A percentile compares a stretch with the other conserved stretches of the same genome.
Evolutionary conservation across 345 rosid genomes (phyloP).

Genomic region (Clarkia xantiana): DNA sequence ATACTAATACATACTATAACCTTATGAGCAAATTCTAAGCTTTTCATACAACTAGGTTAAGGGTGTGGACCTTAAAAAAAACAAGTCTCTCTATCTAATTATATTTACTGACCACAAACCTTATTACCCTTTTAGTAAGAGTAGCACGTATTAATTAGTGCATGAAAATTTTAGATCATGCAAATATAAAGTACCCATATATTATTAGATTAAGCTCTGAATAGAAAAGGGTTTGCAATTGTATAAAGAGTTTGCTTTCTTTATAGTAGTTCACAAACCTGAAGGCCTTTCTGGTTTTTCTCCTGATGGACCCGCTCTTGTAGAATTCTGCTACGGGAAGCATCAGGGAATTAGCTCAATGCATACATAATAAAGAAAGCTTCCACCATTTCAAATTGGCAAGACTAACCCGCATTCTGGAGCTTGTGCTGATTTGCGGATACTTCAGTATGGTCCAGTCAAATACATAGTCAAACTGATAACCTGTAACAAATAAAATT

Average conservation of each 20-base stretch:
- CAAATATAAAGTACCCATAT: not conserved
- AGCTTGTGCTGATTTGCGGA: constrained; percentile 32
- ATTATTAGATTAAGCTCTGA: too few relatives aligned
- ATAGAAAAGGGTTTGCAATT: too few relatives aligned
- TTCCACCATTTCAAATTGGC: not conserved
- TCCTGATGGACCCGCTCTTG: constrained; percentile 22
- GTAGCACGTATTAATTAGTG: too few relatives aligned
- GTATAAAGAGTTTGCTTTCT: not conserved
- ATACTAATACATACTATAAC: constrained; percentile 34
- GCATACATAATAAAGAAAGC: not conserved
- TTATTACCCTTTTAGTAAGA: too few relatives aligned
- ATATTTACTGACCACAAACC: too few relatives aligned
- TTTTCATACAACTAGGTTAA: constrained; percentile 11
- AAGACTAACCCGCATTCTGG: constrained; percentile 30
- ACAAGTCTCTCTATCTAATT: too few relatives aligned
- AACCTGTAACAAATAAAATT: constrained; percentile 18
- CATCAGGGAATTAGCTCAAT: not conserved
- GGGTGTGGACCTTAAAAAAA: too few relatives aligned
- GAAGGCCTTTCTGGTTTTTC: constrained; percentile 24
- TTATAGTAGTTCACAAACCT: constrained; percentile 19
- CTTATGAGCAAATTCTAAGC: constrained; percentile 29
- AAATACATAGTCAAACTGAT: constrained; percentile 43
- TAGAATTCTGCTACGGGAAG: constrained; percentile 10
- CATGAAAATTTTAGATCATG: too few relatives aligned
- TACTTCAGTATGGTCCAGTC: constrained; percentile 51